Base-by-base conservation (phyloP, 345 rosid species). In the Turnera subulata region DNA sequence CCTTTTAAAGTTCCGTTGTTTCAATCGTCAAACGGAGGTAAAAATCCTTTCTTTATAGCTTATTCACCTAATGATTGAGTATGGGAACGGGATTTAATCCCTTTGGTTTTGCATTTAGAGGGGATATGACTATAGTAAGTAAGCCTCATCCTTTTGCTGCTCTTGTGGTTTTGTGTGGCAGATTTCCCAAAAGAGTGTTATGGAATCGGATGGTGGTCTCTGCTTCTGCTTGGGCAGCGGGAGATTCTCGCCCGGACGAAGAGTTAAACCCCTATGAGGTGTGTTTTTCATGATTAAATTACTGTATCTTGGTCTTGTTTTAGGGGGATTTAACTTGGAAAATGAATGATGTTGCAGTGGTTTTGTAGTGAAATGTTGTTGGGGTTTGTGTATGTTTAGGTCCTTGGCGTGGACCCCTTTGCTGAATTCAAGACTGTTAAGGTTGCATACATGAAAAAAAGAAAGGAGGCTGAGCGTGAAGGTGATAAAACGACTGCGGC, bases 231-330 rank as follows among this genome's bases (percentile, higher is more conserved):
- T 81, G 91, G 45, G 84, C 96, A 1, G 81, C 91, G 22, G 97
- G 92, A 38, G 81, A 82, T 57, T 80, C 96, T 38, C 73, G 64
- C 57, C 73, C 96, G 1, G 82, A 81, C 29, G 52, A 76, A 48
- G 91, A 90, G 59, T 73, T 78, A 24, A 85, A 85, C 56, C 96
- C 99, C 0, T 94, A 87, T 53, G 97, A 85, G 91, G 99, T 89
- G n/a, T 29, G 65, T 26, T 57, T 43, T 17, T 42, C 25, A 52
- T 26, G 23, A 14, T 63, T n/a, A n/a, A n/a, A n/a, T 29, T 29
- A 29, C 35, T 29, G 35, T 4, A n/a, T n/a, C 32, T 44, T 24
- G 26, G 22, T 63, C 18, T 56, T 53, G 12, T 11, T 25, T 16
- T 47, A 14, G 35, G 35, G 8, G 35, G n/a, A 29, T 29, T 4